Base-by-base conservation (phyloP, 192 early-diverging fungal species). In the Oehlia diaphana region DNA sequence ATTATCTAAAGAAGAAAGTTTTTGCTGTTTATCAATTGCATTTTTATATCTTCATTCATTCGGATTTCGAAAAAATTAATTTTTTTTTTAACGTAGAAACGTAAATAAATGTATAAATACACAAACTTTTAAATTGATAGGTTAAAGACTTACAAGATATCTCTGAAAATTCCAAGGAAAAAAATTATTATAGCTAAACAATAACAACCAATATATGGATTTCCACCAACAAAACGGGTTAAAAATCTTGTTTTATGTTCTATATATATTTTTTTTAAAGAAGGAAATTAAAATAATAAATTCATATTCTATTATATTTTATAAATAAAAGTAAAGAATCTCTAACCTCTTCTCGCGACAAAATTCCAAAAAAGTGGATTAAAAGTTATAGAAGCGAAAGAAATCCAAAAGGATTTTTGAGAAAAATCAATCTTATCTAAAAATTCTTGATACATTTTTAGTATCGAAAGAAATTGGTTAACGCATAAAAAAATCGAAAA, bases 331-430 rank as follows among this genome's bases (percentile, higher is more conserved):
- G 16, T 39, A 44, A n/a, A 28, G n/a, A 68, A 26, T 37, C 21
- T 37, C 42, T n/a, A 65, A 94, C 91, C 92, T 82, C 86, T 89
- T 44, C 94, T 89, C 13, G 96, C 96, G 10, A 92, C 93, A 39
- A 94, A 90, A 85, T 97, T 97, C 96, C 96, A 97, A 81, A 92
- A 94, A 31, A 89, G 82, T 62, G 96, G 96, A 74, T 96, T 96
- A 87, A 97, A 96, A 21, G 92, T 77, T 63, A 97, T 93, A 74
- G 88, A 90, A 14, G 84, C 92, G 26, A 93, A 82, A 28, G 92
- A 79, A 63, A 92, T 70, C 88, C 91, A 94, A 61, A 97, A 86
- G 28, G 90, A 86, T 23, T 89, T 82, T 81, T 94, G 85, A 62
- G 80, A 80, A 76, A 91, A 90, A 84, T 95, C 88, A 61, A 96